These are phyloP conservation scores for Gnomoniopsis sp. DNA, from an alignment of 2,329 filamentous ascomycete species.

Conservation along the genomic window DNA sequence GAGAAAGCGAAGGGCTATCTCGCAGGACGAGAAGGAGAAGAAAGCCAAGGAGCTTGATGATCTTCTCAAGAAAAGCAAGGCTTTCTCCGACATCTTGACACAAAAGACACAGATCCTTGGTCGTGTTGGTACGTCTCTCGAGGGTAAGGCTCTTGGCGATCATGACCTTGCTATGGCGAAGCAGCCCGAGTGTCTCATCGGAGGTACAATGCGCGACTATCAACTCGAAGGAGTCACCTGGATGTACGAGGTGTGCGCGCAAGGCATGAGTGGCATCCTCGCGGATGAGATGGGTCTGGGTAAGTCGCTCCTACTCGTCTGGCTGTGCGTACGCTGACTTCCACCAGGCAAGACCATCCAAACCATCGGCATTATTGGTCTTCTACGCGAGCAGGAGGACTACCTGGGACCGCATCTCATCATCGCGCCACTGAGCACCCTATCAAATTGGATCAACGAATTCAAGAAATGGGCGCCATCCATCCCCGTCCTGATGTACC, in stretches of 20 bases:
- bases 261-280: slow-evolving; percentile 86
- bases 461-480: slow-evolving; percentile 86
- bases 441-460: slow-evolving; percentile 95
- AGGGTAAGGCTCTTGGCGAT: slow-evolving; percentile 57
- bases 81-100: slow-evolving; percentile 61
- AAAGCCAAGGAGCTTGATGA: slow-evolving; percentile 60
- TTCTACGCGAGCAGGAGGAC: slow-evolving; percentile 80
- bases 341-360: slow-evolving; percentile 79
- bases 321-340: slow-evolving; percentile 8
- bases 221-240: slow-evolving; percentile 93
- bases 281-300: slow-evolving; percentile 91
- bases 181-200: slow-evolving; percentile 76
- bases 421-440: slow-evolving; percentile 82
- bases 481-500: slow-evolving; percentile 87
- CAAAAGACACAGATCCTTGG: slow-evolving; percentile 62
- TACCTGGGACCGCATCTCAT: slow-evolving; percentile 87
- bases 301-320: slow-evolving; percentile 26
- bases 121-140: slow-evolving; percentile 57
- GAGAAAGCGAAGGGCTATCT: slow-evolving; percentile 47
- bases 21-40: slow-evolving; percentile 50
- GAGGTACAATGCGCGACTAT: slow-evolving; percentile 89
- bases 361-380: slow-evolving; percentile 81
- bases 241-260: slow-evolving; percentile 78
- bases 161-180: slow-evolving; percentile 74
- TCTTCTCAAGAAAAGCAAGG: slow-evolving; percentile 55